A percentile compares a stretch with the other conserved stretches of the same genome.
Conservation (phyloP, 164 flowering plant species). For the Liquidambar formosana region DNA sequence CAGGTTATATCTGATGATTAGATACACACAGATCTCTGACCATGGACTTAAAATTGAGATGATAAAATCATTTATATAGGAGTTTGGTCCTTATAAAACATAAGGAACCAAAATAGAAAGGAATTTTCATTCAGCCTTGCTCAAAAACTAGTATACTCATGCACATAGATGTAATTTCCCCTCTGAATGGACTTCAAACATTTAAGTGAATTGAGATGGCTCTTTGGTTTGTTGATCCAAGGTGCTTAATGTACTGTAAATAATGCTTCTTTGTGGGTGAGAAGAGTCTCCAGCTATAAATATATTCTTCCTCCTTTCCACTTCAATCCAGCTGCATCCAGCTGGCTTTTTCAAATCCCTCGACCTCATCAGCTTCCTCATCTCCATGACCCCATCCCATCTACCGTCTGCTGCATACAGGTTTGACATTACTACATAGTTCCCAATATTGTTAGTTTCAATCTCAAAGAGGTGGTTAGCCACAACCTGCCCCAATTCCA, state of each 20-base stretch:
- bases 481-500: conserved; percentile 58
- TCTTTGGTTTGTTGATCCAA: conserved; percentile 52
- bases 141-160: too few relatives aligned
- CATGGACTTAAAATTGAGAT: too few relatives aligned
- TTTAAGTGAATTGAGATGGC: too few relatives aligned
- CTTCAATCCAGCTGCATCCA: conserved; percentile 91
- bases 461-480: conserved; percentile 55
- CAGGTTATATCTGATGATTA: too few relatives aligned
- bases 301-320: conserved; percentile 43
- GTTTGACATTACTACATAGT: conserved; percentile 72
- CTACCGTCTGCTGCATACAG: conserved; percentile 69
- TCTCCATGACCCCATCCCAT: conserved; percentile 79
- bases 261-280: conserved; percentile 50
- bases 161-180: too few relatives aligned
- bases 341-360: conserved; percentile 69
- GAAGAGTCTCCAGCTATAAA: conserved; percentile 70
- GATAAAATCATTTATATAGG: too few relatives aligned
- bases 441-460: conserved; percentile 62
- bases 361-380: conserved; percentile 63
- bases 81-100: too few relatives aligned
- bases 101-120: too few relatives aligned
- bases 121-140: too few relatives aligned
- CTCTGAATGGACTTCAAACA: too few relatives aligned
- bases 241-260: conserved; percentile 33
- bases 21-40: too few relatives aligned